Evolutionary conservation across 2,329 filamentous ascomycete species (phyloP).

Genomic region (Penicillium psychrosexuale): DNA sequence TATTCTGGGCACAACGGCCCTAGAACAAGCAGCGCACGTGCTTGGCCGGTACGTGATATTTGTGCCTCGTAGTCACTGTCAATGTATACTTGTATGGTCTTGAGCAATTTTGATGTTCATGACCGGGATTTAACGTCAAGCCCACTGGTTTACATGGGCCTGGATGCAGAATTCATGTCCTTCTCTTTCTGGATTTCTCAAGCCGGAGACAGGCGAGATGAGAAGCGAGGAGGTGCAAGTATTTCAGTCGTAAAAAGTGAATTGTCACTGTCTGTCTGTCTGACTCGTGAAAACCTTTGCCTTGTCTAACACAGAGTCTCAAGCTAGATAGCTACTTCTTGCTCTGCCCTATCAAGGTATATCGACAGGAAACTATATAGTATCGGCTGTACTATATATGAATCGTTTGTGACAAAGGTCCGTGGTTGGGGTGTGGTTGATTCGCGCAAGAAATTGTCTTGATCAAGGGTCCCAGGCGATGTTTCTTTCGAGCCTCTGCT

Average conservation of each 20-base stretch:
- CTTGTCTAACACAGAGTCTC: constrained; percentile 70
- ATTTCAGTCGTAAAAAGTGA: constrained; percentile 39
- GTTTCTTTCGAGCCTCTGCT: background rate
- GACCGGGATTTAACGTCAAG: constrained; percentile 4
- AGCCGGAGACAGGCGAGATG: constrained; percentile 22
- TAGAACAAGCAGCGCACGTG: background rate
- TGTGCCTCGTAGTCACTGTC: background rate
- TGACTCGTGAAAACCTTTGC: constrained; percentile 39
- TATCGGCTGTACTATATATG: constrained; percentile 47
- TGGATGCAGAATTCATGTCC: constrained; percentile 3
- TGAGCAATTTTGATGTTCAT: constrained; percentile 8
- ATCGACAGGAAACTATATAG: constrained; percentile 66
- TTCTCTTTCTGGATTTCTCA: constrained; percentile 7
- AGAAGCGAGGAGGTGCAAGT: constrained; percentile 26
- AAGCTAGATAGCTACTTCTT: constrained; percentile 62
- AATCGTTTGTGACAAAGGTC: constrained; percentile 39
- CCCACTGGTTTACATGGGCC: constrained; percentile 24
- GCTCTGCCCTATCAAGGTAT: constrained; percentile 66
- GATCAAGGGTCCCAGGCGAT: background rate
- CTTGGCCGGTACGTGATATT: background rate
- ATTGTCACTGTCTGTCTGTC: constrained; percentile 37
- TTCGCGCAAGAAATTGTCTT: constrained; percentile 13
- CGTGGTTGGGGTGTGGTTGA: constrained; percentile 23
- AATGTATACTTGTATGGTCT: constrained; percentile 1
- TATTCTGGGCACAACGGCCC: background rate